Conservation (phyloP, 495 filamentous ascomycete species). For the Chaetomium fimeti region DNA sequence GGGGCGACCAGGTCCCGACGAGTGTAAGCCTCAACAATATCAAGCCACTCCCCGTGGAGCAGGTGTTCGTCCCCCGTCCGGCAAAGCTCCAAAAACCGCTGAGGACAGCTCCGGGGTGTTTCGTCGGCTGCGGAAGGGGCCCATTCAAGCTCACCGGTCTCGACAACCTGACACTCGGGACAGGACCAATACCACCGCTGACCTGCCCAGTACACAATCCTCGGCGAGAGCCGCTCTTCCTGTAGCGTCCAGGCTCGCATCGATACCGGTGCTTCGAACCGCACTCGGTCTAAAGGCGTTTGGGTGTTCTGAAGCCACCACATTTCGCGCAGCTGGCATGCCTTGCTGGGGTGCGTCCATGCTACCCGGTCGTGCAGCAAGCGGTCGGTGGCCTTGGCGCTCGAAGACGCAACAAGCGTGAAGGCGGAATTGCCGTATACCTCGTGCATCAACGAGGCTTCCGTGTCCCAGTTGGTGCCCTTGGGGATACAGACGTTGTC, state of each 20-base stretch:
- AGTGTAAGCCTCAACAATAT: constrained; percentile 37
- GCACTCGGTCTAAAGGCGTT: constrained; percentile 28
- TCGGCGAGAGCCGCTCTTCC: constrained; percentile 37
- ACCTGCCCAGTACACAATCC: constrained; percentile 35
- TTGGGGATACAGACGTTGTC: constrained; percentile 39
- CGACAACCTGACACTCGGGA: constrained; percentile 28
- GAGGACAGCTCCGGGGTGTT: constrained; percentile 27
- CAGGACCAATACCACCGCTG: constrained; percentile 41
- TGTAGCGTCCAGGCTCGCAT: constrained; percentile 37
- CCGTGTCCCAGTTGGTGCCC: constrained; percentile 38
- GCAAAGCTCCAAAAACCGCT: constrained; percentile 33
- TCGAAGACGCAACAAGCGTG: constrained; percentile 35
- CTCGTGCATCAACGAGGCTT: constrained; percentile 36
- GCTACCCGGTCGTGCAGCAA: constrained; percentile 29
- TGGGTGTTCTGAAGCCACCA: constrained; percentile 32
- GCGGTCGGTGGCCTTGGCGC: constrained; percentile 34
- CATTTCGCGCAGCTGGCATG: constrained; percentile 30
- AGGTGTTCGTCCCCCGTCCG: constrained; percentile 28
- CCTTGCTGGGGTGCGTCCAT: constrained; percentile 30
- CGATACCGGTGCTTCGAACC: constrained; percentile 31
- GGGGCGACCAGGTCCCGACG: constrained; percentile 33
- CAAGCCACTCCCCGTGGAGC: constrained; percentile 37
- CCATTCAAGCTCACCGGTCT: constrained; percentile 22
- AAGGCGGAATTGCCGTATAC: constrained; percentile 39
- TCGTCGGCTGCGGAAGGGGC: not conserved